phyloP scores from a whole-genome alignment of 495 filamentous ascomycete species.

The Penicillium subrubescens region DNA sequence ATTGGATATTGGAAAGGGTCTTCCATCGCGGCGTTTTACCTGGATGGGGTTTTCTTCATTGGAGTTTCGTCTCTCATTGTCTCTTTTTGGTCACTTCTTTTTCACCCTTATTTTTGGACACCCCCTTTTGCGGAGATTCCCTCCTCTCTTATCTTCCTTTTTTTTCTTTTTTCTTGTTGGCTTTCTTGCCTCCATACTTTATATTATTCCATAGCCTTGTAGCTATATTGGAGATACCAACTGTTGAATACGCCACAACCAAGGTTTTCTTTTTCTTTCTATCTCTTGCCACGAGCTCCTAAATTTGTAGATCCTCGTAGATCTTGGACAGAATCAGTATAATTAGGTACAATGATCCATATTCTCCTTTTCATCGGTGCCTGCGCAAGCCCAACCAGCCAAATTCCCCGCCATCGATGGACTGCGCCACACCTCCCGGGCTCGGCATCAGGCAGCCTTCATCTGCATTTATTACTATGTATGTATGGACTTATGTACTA shows the following conservation, averaged over 20 bases:
- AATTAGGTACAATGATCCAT: background rate
- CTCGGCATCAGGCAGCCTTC: conserved; percentile 20
- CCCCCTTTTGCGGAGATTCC: conserved; percentile 19
- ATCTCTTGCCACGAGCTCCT: background rate
- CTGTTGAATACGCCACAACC: conserved; percentile 25
- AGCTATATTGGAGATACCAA: conserved; percentile 41
- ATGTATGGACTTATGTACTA: no score
- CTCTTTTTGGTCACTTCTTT: conserved; percentile 9
- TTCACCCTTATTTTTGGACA: conserved; percentile 18
- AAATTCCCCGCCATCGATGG: conserved; percentile 1
- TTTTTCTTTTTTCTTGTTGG: conserved; percentile 13
- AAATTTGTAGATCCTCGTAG: background rate
- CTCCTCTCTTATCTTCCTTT: conserved; percentile 9
- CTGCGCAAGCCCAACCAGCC: conserved; percentile 20
- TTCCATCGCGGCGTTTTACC: conserved; percentile 13
- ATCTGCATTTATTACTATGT: background rate
- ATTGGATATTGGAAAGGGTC: conserved; percentile 12
- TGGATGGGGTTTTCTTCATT: background rate
- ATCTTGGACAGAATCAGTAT: conserved; percentile 11
- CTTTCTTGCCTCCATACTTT: conserved; percentile 5
- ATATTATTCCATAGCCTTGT: conserved; percentile 19
- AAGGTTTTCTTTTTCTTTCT: conserved; percentile 7
- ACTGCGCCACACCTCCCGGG: conserved; percentile 24
- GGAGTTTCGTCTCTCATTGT: conserved; percentile 24
- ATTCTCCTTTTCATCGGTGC: conserved; percentile 2